Evolutionary conservation across 306 rosid species (phyloP), one percentile per base, ranked within the genome.

Genomic region (Geum urbanum): DNA sequence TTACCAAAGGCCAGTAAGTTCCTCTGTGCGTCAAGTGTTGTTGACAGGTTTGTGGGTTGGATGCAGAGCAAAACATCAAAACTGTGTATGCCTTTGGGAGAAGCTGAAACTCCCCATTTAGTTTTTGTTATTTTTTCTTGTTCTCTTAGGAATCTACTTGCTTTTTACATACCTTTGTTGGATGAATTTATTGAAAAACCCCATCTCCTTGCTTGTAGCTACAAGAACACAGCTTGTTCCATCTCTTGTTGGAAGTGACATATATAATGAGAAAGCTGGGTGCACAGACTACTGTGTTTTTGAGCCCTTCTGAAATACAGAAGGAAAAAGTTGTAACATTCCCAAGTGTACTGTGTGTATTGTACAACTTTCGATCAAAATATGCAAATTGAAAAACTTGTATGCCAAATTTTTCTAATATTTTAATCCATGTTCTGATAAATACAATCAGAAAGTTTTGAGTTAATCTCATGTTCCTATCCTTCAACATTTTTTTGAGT

Each of bases 21-120:
- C 48, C 18, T 61, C 59, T 18, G 41, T 48, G 47, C 16, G 13
- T 35, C 16, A 59, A 40, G 75, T n/a, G n/a, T n/a, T n/a, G 20
- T 58, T 2, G 52, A 18, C 48, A 60, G 69, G 57, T 69, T 54
- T 69, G 73, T 40, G 47, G 50, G n/a, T 41, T 69, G 51, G 63
- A 41, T 69, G 47, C 69, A 37, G n/a, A 37, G 49, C 55, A n/a
- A 55, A 58, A 9, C 32, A 70, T 24, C n/a, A 7, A n/a, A n/a
- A 32, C 5, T 9, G 6, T 2, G 27, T 20, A 24, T n/a, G n/a
- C 18, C 56, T 24, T 46, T 22, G 5, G 32, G 63, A n/a, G 52
- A 54, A 47, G 54, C 41, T 64, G 16, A 44, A 27, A 22, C 7
- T 58, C 10, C 55, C 58, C 71, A 4, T 15, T 27, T 22, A 55